These are phyloP conservation scores for Ceratocystiopsis brevicomis DNA, from an alignment of 2,329 filamentous ascomycete species.

Conservation along the genomic window DNA sequence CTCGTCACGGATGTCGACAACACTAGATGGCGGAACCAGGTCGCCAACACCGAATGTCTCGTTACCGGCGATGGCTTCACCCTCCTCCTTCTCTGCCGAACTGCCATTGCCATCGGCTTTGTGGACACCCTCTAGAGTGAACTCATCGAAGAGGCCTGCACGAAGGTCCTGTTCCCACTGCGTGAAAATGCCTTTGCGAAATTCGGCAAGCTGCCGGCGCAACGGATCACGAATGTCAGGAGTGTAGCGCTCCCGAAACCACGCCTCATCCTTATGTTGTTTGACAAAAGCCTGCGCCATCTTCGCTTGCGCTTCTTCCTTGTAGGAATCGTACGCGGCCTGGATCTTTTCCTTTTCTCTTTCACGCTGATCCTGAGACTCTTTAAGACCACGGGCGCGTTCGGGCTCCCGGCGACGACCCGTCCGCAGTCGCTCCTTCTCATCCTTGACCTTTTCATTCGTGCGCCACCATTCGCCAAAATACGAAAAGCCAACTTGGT, in stretches of 20 bases:
- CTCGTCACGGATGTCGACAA: conserved; percentile 77
- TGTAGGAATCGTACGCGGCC: conserved; percentile 45
- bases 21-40: conserved; percentile 63
- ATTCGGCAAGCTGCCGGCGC: conserved; percentile 57
- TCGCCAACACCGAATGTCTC: conserved; percentile 89
- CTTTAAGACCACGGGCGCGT: too few species aligned
- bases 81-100: conserved; percentile 82
- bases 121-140: conserved; percentile 81
- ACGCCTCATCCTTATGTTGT: conserved; percentile 87
- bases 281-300: conserved; percentile 83
- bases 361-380: conserved; percentile 49
- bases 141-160: conserved; percentile 75
- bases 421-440: conserved; percentile 51
- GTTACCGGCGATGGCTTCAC: conserved; percentile 66
- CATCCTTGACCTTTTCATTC: conserved; percentile 67
- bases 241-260: conserved; percentile 92
- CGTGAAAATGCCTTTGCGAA: conserved; percentile 57
- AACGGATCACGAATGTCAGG: conserved; percentile 62
- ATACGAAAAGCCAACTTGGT: conserved; percentile 70
- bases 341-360: conserved; percentile 67
- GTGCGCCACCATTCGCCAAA: conserved; percentile 76
- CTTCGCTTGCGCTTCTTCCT: conserved; percentile 49
- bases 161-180: conserved; percentile 85
- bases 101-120: conserved; percentile 80
- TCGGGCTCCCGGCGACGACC: conserved; percentile 28